phyloP scores from a whole-genome alignment of 345 rosid species.

The Balakata baccata region DNA sequence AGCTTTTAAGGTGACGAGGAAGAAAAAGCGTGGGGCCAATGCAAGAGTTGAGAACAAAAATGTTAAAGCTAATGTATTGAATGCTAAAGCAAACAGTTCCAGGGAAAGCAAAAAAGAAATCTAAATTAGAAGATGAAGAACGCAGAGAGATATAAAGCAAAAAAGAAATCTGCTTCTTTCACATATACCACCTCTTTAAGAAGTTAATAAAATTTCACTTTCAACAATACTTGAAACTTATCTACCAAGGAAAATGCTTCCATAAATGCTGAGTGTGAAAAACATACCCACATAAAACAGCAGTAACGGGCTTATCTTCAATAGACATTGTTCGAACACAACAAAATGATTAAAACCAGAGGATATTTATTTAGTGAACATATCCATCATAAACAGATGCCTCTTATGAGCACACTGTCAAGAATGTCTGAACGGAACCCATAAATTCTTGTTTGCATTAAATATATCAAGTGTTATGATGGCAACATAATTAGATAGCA shows the following conservation, averaged over 20 bases:
- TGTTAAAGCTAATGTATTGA: neutral
- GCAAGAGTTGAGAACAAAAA: neutral
- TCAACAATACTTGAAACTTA: neutral
- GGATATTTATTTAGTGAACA: neutral
- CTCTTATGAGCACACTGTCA: constrained; percentile 1
- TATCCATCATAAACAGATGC: neutral
- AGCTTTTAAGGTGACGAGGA: neutral
- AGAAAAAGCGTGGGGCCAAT: neutral
- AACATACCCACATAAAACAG: neutral
- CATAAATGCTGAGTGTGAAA: neutral
- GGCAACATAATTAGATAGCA: neutral
- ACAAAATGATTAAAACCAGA: neutral
- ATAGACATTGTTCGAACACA: neutral
- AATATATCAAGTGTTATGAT: neutral
- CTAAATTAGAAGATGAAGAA: neutral
- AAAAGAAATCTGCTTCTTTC: neutral
- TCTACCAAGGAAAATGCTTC: neutral
- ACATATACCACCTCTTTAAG: neutral
- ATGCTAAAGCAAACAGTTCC: neutral
- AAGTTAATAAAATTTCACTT: neutral
- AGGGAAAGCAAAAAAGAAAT: neutral
- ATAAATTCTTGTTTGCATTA: neutral
- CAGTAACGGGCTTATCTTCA: neutral
- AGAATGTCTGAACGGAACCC: neutral
- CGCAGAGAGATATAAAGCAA: neutral